Conservation (phyloP, 495 filamentous ascomycete species). For the Talaromyces thailandensis region DNA sequence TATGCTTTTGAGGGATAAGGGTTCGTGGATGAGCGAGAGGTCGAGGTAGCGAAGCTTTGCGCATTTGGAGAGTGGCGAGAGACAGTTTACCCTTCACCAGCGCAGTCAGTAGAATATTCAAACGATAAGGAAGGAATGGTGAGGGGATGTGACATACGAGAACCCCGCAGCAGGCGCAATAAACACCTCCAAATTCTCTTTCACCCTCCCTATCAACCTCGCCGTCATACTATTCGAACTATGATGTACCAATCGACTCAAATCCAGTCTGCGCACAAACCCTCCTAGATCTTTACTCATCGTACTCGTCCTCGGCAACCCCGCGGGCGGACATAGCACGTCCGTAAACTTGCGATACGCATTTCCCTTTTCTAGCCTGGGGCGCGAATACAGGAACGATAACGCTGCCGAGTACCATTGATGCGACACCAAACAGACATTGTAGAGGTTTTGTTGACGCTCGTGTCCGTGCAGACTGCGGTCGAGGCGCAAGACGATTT, state of each 20-base stretch:
- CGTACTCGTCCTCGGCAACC: slow-evolving; percentile 29
- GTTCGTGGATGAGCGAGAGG: slow-evolving; percentile 48
- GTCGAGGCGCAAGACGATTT: slow-evolving; percentile 23
- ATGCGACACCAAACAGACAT: slow-evolving; percentile 48
- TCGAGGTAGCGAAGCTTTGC: slow-evolving; percentile 44
- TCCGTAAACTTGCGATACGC: slow-evolving; percentile 51
- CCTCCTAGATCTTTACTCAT: slow-evolving; percentile 44
- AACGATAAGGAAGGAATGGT: not conserved
- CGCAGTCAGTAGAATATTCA: not conserved
- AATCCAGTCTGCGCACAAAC: slow-evolving; percentile 48
- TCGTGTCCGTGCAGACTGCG: slow-evolving; percentile 5
- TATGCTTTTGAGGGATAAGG: slow-evolving; percentile 40
- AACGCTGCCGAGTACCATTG: slow-evolving; percentile 57
- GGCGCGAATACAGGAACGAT: slow-evolving; percentile 45
- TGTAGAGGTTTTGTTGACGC: slow-evolving; percentile 38
- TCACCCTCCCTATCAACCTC: slow-evolving; percentile 50
- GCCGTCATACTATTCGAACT: slow-evolving; percentile 56
- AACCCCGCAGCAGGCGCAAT: slow-evolving; percentile 59
- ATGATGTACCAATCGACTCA: slow-evolving; percentile 55
- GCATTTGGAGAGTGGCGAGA: slow-evolving; percentile 57
- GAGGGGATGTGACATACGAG: slow-evolving; percentile 27
- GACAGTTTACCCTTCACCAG: slow-evolving; percentile 42
- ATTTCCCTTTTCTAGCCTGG: slow-evolving; percentile 34
- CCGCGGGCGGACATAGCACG: slow-evolving; percentile 55
- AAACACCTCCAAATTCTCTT: slow-evolving; percentile 49